Evolutionary conservation across 768 basidiomycete species (phyloP), one percentile per base, ranked within the genome.

Genomic region (Naganishia kalamii): DNA sequence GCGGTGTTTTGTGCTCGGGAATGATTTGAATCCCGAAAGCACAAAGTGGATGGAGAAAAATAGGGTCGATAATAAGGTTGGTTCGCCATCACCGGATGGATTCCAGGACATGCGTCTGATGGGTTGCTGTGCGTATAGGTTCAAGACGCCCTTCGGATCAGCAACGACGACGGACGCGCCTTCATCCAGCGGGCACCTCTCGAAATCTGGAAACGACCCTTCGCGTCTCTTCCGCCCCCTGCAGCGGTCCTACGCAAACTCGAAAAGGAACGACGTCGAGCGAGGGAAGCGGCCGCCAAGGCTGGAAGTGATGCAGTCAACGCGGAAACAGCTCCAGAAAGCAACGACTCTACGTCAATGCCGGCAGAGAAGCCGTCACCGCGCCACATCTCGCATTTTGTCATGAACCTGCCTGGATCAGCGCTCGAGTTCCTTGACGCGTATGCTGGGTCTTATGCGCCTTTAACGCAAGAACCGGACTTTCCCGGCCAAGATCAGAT

Each of bases 371-470:
- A 57, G 37, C 50, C 57, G 17, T 48, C 51, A 27, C 70, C 71
- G 65, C 80, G 76, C 62, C 79, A 83, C 47, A 85, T 96, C 69
- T 80, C 85, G 13, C 94, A 96, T 75, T 92, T 90, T 73, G 88
- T 96, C n/a, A 94, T 99, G 92, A 99, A 99, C 77, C 82, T 99
- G 21, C 96, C 96, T 2, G 92, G 90, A 70, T 87, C 88, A 27
- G 96, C 93, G 0, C 85, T 97, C 62, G 82, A 84, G 37, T 97
- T 98, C 79, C 82, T 99, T 59, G 88, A 89, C 72, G 89, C 90
- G 1, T 96, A 90, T 80, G 84, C 84, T 3, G 92, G 91, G 1
- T 82, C 88, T 65, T 82, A 90, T 51, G 74, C 79, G 4, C 74
- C 80, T 4, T 70, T 80, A 25, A 7, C 60, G 10, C 78, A 70